phyloP scores from a whole-genome alignment of 2,329 filamentous ascomycete species.

The Diaporthe sp. region DNA sequence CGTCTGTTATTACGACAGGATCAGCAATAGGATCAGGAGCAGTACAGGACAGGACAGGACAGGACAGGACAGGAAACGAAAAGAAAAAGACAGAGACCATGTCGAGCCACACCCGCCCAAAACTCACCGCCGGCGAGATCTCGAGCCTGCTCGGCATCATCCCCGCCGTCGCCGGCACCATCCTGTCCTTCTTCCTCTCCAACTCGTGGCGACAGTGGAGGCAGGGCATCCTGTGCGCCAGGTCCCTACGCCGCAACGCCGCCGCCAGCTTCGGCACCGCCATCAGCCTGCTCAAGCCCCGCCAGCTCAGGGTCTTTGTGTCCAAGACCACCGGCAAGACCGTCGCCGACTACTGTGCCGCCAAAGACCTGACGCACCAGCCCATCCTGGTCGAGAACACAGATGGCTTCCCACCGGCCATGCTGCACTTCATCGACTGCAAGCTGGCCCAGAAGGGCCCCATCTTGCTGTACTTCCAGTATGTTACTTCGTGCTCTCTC shows the following conservation, averaged over 20 bases:
- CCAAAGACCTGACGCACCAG: conserved; percentile 35
- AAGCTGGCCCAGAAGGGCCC: conserved; percentile 29
- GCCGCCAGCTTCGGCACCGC: conserved; percentile 35
- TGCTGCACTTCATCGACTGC: conserved; percentile 40
- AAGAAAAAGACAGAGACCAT: not conserved
- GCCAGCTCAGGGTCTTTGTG: conserved; percentile 37
- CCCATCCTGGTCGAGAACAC: conserved; percentile 34
- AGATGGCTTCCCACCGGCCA: conserved; percentile 39
- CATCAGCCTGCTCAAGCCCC: conserved; percentile 32
- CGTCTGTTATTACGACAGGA: not conserved
- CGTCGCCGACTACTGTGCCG: conserved; percentile 38
- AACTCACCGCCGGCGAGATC: conserved; percentile 32
- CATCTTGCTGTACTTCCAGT: conserved; percentile 43
- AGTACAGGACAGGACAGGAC: not conserved
- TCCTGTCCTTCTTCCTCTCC: conserved; percentile 35
- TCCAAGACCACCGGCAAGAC: conserved; percentile 40
- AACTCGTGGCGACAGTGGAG: conserved; percentile 38
- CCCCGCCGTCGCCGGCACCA: conserved; percentile 30
- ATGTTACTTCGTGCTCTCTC: not conserved
- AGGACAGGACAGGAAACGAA: not conserved
- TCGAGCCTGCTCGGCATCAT: conserved; percentile 31
- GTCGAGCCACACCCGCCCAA: conserved; percentile 39
- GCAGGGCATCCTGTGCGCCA: conserved; percentile 55
- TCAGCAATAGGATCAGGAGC: not conserved
- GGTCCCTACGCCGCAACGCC: conserved; percentile 34